Evolutionary conservation across 2,329 filamentous ascomycete genomes (phyloP), one percentile per base, ranked within the genome.

Genomic region (Dactylellina haptotyla): DNA sequence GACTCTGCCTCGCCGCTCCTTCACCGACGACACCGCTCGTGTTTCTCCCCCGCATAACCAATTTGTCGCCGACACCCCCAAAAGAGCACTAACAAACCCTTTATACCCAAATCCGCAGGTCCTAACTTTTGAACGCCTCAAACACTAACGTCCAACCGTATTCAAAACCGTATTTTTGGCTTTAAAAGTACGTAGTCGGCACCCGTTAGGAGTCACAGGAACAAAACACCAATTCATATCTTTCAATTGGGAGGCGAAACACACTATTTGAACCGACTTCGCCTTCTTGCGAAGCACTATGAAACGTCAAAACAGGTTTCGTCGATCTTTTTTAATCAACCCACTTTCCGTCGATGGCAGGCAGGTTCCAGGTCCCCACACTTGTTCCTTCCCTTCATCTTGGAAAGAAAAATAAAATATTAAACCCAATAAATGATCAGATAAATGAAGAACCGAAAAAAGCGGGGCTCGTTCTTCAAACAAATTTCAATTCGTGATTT

Each of bases 231-330:
- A n/a, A n/a, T n/a, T n/a, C n/a, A n/a, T n/a, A n/a, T n/a, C n/a
- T n/a, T n/a, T n/a, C 37, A 41, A 41, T 41, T 41, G 6, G 18
- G 18, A 41, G 12, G 5, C n/a, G n/a, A n/a, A n/a, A n/a, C n/a
- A n/a, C n/a, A n/a, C n/a, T n/a, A n/a, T n/a, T n/a, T 34, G 32
- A 34, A 14, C 32, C 32, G 6, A 6, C 32, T 34, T 34, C 32
- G 6, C 14, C 32, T 34, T 43, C 39, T 43, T 18, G 4, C n/a
- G 8, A 50, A 50, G 12, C 20, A 2, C 12, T 12, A 1, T 54
- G 50, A 54, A 54, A 54, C 50, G n/a, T 37, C 18, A 41, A 56
- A 56, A 56, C 32, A 14, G 30, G 32, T 37, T 39, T 56, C 51
- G 8, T n/a, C 20, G 14, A 56, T 14, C 16, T 16, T 25, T 2